Base-by-base conservation (phyloP, 805 yeast species). In the Saccharomycopsis vini region DNA sequence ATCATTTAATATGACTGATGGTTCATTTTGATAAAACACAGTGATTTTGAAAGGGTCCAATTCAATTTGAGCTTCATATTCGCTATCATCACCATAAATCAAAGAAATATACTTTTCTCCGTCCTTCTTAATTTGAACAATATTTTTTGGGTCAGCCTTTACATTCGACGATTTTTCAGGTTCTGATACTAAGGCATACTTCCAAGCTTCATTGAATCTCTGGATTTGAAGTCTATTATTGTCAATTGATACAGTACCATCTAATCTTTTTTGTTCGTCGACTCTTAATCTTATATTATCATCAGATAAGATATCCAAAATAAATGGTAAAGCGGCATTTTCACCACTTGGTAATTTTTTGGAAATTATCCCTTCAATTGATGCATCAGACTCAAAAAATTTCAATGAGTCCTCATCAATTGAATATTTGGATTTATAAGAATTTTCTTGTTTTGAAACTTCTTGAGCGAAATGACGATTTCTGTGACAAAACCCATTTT, bases 401-500 rank as follows among this genome's bases (percentile, higher is more conserved):
- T 49, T 28, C 16, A 75, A 45, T 1, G 67, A 53, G 3, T 56
- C 46, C 6, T 59, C 53, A 45, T 71, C 75, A 31, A 73, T 50
- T 2, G 66, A 56, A 51, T 74, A 73, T 24, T 68, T 64, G 1
- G 68, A 57, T 18, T 59, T 59, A 35, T 60, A 62, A 1, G 56
- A 50, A 15, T 39, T 45, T 1, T 51, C 55, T 9, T 51, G 52
- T 4, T 50, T 44, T 4, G 73, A 16, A 12, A 47, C 65, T 37
- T 66, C 57, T 2, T 56, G 48, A 1, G 86, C 84, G 56, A 73
- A 86, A 45, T 75, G 77, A 44, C 90, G 66, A 55, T 89, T 85
- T 60, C 97, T 71, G 40, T 70, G 62, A 57, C 97, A 89, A 57
- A 89, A 88, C 5, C 95, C 95, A 15, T 87, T 73, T 54, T 82